These are phyloP conservation scores for Chenopodium formosanum DNA, from an alignment of 148 eudicot genomes.

Conservation along the genomic window DNA sequence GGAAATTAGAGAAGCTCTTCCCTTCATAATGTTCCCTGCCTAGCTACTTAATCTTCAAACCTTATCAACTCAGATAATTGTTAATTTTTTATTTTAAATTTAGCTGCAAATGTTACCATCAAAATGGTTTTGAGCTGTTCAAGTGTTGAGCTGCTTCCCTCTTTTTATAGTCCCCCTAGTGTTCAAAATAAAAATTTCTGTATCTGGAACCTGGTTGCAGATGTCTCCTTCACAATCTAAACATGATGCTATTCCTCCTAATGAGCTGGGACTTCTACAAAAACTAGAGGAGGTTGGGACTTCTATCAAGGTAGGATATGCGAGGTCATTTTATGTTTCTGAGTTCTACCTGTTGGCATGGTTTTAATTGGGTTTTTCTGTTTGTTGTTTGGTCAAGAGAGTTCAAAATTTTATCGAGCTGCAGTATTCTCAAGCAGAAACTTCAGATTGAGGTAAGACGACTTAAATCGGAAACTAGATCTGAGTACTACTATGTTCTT, in stretches of 20 bases:
- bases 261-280: slow-evolving; percentile 57
- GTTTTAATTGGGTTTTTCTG: slow-evolving; percentile 1
- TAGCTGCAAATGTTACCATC: neutral
- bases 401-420: slow-evolving; percentile 53
- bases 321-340: neutral
- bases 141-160: neutral
- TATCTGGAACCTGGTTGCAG: slow-evolving; percentile 40
- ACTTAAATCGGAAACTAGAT: neutral
- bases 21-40: neutral
- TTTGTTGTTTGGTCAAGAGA: slow-evolving; percentile 50
- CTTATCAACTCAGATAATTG: neutral
- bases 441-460: slow-evolving; percentile 36
- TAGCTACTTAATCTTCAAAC: neutral
- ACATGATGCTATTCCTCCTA: slow-evolving; percentile 44
- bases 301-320: slow-evolving; percentile 63
- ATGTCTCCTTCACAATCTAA: slow-evolving; percentile 53
- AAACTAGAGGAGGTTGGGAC: slow-evolving; percentile 76
- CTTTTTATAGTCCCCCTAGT: neutral
- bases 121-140: neutral
- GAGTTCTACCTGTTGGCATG: neutral
- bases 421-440: slow-evolving; percentile 39
- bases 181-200: neutral
- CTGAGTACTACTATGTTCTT: neutral
- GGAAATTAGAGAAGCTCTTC: neutral
- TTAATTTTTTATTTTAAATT: neutral